Base-by-base conservation (phyloP, 305 asterid genomes). In the Fraxinus baroniana region DNA sequence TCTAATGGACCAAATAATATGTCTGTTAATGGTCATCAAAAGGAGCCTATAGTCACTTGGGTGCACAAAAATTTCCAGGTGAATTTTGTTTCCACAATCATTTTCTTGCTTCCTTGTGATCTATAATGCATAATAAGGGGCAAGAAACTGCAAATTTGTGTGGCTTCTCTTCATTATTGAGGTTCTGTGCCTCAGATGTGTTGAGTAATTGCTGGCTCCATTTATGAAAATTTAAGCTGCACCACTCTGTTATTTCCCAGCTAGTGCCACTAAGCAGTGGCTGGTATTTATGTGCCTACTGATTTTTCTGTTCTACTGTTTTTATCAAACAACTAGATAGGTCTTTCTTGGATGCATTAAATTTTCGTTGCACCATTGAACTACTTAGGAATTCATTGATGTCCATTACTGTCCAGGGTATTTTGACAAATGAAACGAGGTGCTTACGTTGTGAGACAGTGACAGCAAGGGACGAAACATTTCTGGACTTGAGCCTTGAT, bases 41-140 rank as follows among this genome's bases (percentile, higher is more conserved):
- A 93, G 87, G 98, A 93, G 81, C 94, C 94, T 35, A 74, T 90
- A 78, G 86, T 90, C 84, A 93, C 98, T 72, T 94, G 98, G 98
- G 98, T 94, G 87, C 98, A 94, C 93, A 92, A 91, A 85, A 92
- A 92, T 85, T 93, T 93, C 85, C 98, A 93, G 96, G 98, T 90
- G 82, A 76, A 44, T 41, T 87, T 82, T 78, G 30, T 64, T 82
- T 78, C 70, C 74, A 9, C 37, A 44, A 20, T 24, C 44, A 35
- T 32, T 57, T 66, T 46, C 35, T n/a, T 44, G 2, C 22, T 46
- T 49, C 57, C 60, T 35, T 72, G 41, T 35, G 22, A 66, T 10
- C 35, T 66, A 4, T 66, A 66, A 57, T 57, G 66, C 17, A 37
- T 78, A 10, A 22, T 20, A 35, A 28, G n/a, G 79, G 66, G 13